Base-by-base conservation (phyloP, 2,329 filamentous ascomycete genomes). In the Laburnicola sp. region DNA sequence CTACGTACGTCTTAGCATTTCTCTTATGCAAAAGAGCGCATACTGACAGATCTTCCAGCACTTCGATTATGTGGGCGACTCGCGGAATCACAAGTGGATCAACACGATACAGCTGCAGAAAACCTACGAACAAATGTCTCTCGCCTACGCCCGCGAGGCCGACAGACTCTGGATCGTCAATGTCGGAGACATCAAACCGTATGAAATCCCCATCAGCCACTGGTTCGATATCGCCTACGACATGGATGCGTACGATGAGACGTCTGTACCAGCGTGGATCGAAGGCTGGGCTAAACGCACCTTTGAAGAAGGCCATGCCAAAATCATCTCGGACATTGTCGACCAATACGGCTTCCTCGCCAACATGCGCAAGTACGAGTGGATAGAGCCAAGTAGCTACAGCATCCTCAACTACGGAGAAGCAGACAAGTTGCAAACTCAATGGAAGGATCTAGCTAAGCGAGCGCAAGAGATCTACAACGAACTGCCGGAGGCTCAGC, bases 181-280 rank as follows among this genome's bases (percentile, higher is more conserved):
- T 55, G 82, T 87, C 21, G 85, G 84, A 35, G 85, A 87, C 61
- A 76, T 87, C 54, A 87, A 87, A 70, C 82, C 82, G 0, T 75
- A 84, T 40, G 83, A 88, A 72, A 77, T 87, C 11, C 84, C 85
- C 21, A 83, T 88, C 64, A 83, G 76, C 62, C 85, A 88, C 68
- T 87, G 85, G 73, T 74, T 88, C 55, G 85, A 87, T 56, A 76
- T 88, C 53, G 86, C 84, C 1, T 89, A 88, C 64, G 82, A 88
- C 61, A 79, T 82, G 22, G 71, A 80, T 21, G 65, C 73, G 1
- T 86, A 82, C 78, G 76, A 78, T n/a, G 76, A 80, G 45, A 77
- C 82, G 40, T 82, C 79, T 46, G 80, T 82, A 0, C 73, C 75
- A 1, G 73, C 75, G 2, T 88, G 85, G 82, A 75, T 85, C 10